Base-by-base conservation (phyloP, 1,139 yeast species). In the Taiozyma sp. region DNA sequence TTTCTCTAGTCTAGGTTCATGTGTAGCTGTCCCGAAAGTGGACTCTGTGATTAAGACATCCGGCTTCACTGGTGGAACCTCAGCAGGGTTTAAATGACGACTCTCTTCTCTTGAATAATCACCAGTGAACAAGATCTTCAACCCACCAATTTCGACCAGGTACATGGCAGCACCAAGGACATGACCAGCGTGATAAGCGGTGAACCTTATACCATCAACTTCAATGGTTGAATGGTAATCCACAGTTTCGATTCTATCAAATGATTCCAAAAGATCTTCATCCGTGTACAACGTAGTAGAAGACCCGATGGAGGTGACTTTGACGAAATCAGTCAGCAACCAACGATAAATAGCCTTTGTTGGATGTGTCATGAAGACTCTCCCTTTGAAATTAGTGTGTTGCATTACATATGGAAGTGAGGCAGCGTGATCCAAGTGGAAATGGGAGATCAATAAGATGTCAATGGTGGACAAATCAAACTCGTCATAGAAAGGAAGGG, bases 101-200 rank as follows among this genome's bases (percentile, higher is more conserved):
- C 92, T 96, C 63, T 90, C 92, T 66, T 92, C 99, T 60, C 99
- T 77, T 4, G 98, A 91, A 64, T 89, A 93, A 67, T 93, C 99
- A 49, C 99, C 99, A 0, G 99, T 93, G 66, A 92, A 93, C 49
- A 95, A 70, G 1, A 91, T 78, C 60, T 90, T 88, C 55, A 93
- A 74, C 0, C 98, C 98, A 9, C 97, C 97, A 62, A 95, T 87
- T 67, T 93, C 99, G 47, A 93, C 81, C 59, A 93, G 84, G 67
- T 86, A 93, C 98, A 93, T 93, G 39, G 99, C 97, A 14, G 99
- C 98, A 48, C 99, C 99, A 48, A 93, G 75, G 22, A 93, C 99
- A 76, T 93, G 99, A 16, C 99, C 99, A 4, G 99, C 99, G 70
- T 93, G 99, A 68, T 87, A 95, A 5, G 99, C 99, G 1, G 99